Base-by-base conservation (phyloP, 169 alveolate genomes). In the Besnoitia besnoiti region DNA sequence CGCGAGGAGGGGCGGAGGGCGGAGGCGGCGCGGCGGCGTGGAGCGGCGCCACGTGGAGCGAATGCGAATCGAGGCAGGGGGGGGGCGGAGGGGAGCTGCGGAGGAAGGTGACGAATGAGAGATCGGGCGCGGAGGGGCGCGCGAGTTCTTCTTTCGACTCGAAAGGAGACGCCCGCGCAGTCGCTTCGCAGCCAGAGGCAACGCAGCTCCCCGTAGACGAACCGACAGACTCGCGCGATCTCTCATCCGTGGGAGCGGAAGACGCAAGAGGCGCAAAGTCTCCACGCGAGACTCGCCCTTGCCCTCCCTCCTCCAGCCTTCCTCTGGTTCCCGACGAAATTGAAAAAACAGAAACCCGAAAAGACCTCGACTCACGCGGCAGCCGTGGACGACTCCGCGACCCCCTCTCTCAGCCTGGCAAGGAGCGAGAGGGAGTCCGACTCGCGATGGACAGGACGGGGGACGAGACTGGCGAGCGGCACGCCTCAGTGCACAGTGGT, bases 61-160 rank as follows among this genome's bases (percentile, higher is more conserved):
- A 51, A 51, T 27, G 75, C 37, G 82, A 49, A 24, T 16, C 62
- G 93, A 42, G 55, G 33, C 93, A 80, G 93, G 93, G 93, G 93
- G 93, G 93, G 93, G 93, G 24, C 50, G 46, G 90, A 73, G 93
- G 93, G 93, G 93, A 90, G 93, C 73, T 55, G 93, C 89, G 75
- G 73, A 87, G 93, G 90, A 79, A 85, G 93, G 93, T 90, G 44
- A 19, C 24, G 24, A n/a, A 55, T 55, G 67, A 55, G 67, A n/a
- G n/a, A n/a, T n/a, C n/a, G n/a, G n/a, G n/a, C n/a, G n/a, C n/a
- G n/a, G n/a, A n/a, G n/a, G n/a, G n/a, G n/a, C n/a, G n/a, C n/a
- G n/a, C n/a, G 67, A 55, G 67, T n/a, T 55, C 67, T 21, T 1
- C 67, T 10, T 21, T 19, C 33, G 30, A 16, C 16, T 16, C 59